Percentiles rank a stretch among this genome's conserved stretches.
Conservation (phyloP, 495 filamentous ascomycete genomes). For the Penicillium atrosanguineum region DNA sequence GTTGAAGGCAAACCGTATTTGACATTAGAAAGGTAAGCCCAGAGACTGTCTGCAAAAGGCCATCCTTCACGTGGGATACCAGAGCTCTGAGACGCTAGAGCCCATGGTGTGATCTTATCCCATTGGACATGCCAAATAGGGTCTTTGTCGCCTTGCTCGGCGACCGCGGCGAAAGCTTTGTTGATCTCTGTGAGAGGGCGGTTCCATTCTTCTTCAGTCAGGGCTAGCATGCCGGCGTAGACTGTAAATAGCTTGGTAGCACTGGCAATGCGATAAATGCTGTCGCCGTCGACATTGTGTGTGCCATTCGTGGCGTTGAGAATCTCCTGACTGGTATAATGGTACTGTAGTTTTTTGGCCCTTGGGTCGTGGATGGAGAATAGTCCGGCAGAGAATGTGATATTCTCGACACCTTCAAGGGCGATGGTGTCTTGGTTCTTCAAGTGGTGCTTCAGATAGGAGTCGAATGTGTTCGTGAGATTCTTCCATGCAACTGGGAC, state of each 20-base stretch:
- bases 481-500: neutral
- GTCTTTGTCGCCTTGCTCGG: neutral
- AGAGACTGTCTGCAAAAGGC: too few species aligned
- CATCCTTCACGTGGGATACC: too few species aligned
- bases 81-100: too few species aligned
- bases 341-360: neutral
- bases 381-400: conserved; percentile 1
- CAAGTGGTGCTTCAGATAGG: neutral
- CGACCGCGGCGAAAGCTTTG: neutral
- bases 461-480: neutral
- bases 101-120: too few species aligned
- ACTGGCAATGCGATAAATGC: conserved; percentile 3
- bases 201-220: conserved; percentile 5
- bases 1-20: too few species aligned
- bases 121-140: neutral
- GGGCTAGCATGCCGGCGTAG: neutral
- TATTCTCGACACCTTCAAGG: neutral
- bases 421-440: neutral
- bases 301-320: neutral
- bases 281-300: neutral
- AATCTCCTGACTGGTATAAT: neutral
- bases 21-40: too few species aligned
- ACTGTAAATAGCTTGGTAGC: neutral
- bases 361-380: conserved; percentile 1
- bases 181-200: conserved; percentile 1